Percentiles rank a stretch among this genome's conserved stretches.
Conservation (phyloP, 306 rosid genomes). For the Rubus parviflorus region DNA sequence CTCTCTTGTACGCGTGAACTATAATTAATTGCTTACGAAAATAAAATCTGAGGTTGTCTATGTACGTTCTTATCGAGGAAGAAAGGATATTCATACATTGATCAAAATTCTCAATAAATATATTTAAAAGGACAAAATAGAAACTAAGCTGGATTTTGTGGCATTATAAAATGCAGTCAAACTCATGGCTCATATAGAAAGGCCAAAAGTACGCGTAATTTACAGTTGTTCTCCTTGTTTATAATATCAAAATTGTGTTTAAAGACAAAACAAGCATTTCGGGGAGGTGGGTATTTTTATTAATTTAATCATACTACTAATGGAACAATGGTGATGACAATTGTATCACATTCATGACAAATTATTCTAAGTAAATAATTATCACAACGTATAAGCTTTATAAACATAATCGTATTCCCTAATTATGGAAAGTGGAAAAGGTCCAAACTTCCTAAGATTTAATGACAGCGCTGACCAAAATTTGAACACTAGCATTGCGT, state of each 20-base stretch:
- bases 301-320: neutral
- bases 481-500: neutral
- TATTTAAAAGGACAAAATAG: neutral
- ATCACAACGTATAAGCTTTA: neutral
- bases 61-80: neutral
- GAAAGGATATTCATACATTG: neutral
- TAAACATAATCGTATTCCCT: neutral
- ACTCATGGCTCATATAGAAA: conserved; percentile 9
- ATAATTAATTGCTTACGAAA: neutral
- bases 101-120: neutral
- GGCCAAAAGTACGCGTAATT: conserved; percentile 13
- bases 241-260: neutral
- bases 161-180: conserved; percentile 3
- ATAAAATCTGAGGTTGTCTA: neutral
- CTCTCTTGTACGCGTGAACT: neutral
- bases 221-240: conserved; percentile 18
- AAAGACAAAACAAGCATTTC: conserved; percentile 36
- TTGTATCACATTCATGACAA: neutral
- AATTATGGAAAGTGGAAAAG: neutral
- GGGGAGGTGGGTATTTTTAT: neutral
- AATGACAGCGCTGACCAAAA: neutral
- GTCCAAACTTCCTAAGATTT: neutral
- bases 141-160: neutral
- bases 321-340: neutral
- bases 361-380: neutral